Evolutionary conservation across 345 rosid genomes (phyloP), one percentile per base, ranked within the genome.

Genomic region (Brassica cretica): DNA sequence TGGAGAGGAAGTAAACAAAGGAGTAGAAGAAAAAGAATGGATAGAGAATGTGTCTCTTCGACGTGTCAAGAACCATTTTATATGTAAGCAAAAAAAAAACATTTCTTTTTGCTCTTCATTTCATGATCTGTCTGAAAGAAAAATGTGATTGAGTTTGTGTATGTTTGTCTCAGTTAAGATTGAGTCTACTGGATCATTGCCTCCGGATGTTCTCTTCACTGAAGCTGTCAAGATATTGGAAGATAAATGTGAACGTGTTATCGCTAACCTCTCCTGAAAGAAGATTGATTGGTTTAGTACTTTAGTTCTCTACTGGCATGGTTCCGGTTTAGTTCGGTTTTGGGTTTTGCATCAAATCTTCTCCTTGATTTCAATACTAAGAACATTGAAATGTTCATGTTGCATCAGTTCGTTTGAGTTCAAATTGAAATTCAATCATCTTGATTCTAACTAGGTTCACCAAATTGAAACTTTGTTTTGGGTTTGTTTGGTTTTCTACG

Each of bases 221-320:
- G 97, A 94, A 84, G 97, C 98, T 11, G 96, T 92, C 83, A 92
- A 89, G 87, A 86, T 90, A 72, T 83, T 94, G 84, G 97, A 94
- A 85, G 88, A 85, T 49, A 94, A 94, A 75, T 92, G 94, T 4
- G 88, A 89, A 80, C 86, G 87, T n/a, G 88, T 87, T 60, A 85
- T 92, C 58, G 70, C 86, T 6, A 94, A 86, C 49, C 93, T 89
- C 76, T 39, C 75, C 39, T 59, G 81, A 86, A 82, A 85, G 5
- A 30, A 58, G 55, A 6, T 70, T 18, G 8, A 6, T 59, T 21
- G 75, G 55, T 71, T 59, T 19, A 58, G 68, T 21, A 35, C 3
- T 35, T 24, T 5, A 56, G 49, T 41, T 41, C 49, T 41, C 10
- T 70, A 33, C 64, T 56, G 75, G 65, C 44, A 15, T 61, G 10